phyloP scores from a whole-genome alignment of 2,329 filamentous ascomycete species.

The Metarhizium robertsii region DNA sequence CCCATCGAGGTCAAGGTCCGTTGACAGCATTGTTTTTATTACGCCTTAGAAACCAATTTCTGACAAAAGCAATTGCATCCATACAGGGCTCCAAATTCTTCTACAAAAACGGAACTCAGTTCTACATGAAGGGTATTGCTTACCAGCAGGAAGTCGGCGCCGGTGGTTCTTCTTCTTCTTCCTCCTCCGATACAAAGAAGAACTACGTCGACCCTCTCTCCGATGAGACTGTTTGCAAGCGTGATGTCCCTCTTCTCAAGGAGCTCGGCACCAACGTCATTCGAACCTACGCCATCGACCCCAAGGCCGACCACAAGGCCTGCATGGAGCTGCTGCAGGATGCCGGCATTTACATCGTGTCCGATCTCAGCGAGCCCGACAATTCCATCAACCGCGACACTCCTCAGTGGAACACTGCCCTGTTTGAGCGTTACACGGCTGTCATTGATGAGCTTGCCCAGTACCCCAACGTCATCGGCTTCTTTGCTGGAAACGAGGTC shows the following conservation, averaged over 20 bases:
- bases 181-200: conserved; percentile 9
- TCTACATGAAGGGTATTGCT: conserved; percentile 84
- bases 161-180: conserved; percentile 28
- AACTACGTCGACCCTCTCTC: conserved; percentile 78
- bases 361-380: conserved; percentile 75
- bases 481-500: conserved; percentile 98
- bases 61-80: not conserved
- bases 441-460: conserved; percentile 75
- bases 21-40: not conserved
- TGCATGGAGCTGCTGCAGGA: conserved; percentile 80
- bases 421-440: conserved; percentile 71
- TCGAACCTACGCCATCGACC: conserved; percentile 89
- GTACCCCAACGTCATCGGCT: conserved; percentile 89
- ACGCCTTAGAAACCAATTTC: not conserved
- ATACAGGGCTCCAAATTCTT: conserved; percentile 75
- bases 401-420: conserved; percentile 67
- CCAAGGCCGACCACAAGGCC: conserved; percentile 62
- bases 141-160: conserved; percentile 76
- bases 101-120: conserved; percentile 60
- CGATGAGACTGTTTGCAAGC: conserved; percentile 60
- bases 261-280: conserved; percentile 84
- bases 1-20: conserved; percentile 62
- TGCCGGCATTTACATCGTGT: conserved; percentile 89
- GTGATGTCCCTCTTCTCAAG: conserved; percentile 74
- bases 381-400: conserved; percentile 77